phyloP scores from a whole-genome alignment of 352 stramenopile species.

The Phytophthora meadii region DNA sequence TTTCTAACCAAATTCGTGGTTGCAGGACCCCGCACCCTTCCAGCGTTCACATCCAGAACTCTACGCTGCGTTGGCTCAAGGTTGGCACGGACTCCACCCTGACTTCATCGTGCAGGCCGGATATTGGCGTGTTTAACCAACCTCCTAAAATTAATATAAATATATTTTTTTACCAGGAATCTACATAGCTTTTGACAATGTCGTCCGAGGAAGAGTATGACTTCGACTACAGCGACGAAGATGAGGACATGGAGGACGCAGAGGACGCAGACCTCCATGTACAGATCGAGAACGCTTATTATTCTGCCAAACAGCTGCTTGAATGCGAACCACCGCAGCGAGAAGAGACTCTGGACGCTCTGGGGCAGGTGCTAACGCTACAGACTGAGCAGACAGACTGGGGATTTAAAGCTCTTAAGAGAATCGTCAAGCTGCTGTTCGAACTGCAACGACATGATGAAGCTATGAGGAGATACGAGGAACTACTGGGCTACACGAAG shows the following conservation, averaged over 20 bases:
- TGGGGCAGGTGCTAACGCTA: constrained; percentile 64
- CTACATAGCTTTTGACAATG: constrained; percentile 35
- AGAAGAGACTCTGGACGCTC: constrained; percentile 48
- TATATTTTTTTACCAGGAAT: not conserved
- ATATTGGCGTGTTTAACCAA: not conserved
- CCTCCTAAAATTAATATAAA: too few relatives aligned
- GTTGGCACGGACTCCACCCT: constrained; percentile 81
- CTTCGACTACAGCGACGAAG: constrained; percentile 94
- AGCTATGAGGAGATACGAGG: constrained; percentile 87
- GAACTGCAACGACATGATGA: constrained; percentile 72
- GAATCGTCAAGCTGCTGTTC: constrained; percentile 94
- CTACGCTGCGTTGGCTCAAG: constrained; percentile 69
- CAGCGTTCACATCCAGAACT: constrained; percentile 72
- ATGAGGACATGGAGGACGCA: constrained; percentile 88
- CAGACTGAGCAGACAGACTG: constrained; percentile 78
- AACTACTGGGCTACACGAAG: constrained; percentile 90
- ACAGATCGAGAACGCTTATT: constrained; percentile 95
- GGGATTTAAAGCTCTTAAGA: constrained; percentile 96
- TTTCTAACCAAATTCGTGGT: not conserved
- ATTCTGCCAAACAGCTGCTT: constrained; percentile 89
- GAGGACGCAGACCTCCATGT: constrained; percentile 82
- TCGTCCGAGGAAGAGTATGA: constrained; percentile 79
- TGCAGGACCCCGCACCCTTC: constrained; percentile 67
- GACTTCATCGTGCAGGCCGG: constrained; percentile 64
- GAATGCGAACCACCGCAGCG: constrained; percentile 58